Conservation (phyloP, 1,139 yeast species). For the Kodamaea arcana region DNA sequence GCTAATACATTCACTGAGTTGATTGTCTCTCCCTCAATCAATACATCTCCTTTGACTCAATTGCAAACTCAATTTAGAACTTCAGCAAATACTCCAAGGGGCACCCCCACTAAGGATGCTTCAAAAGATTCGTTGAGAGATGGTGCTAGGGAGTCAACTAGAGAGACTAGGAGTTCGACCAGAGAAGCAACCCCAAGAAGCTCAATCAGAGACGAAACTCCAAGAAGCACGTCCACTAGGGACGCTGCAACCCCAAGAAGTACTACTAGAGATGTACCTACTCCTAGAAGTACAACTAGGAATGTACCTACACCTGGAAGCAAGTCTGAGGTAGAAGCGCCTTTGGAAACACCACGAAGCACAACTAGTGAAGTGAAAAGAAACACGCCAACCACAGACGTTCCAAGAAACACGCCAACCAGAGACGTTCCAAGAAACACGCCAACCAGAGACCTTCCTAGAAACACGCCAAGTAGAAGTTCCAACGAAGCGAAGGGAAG, state of each 20-base stretch:
- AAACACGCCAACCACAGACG: not conserved
- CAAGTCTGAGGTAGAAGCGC: no score
- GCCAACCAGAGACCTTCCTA: constrained; percentile 1
- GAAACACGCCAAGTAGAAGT: no score
- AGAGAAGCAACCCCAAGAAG: no score
- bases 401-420: not conserved
- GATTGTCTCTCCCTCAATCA: constrained; percentile 20
- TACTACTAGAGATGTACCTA: no score
- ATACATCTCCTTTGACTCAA: constrained; percentile 15
- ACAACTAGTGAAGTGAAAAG: not conserved
- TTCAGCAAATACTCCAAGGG: not conserved
- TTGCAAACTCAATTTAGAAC: constrained; percentile 12
- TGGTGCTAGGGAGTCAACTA: no score
- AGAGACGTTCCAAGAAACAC: constrained; percentile 1
- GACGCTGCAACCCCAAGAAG: no score
- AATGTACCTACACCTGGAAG: not conserved
- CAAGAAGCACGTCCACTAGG: no score
- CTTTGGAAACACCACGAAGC: no score
- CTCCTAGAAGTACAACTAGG: not conserved
- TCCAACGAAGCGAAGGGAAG: no score
- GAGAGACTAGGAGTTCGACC: no score
- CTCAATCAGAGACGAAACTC: no score
- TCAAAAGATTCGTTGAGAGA: no score
- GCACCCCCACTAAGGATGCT: not conserved
- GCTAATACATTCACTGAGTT: constrained; percentile 19